These are phyloP conservation scores for Phialophora tarda DNA, from an alignment of 2,329 filamentous ascomycete species.

Conservation along the genomic window DNA sequence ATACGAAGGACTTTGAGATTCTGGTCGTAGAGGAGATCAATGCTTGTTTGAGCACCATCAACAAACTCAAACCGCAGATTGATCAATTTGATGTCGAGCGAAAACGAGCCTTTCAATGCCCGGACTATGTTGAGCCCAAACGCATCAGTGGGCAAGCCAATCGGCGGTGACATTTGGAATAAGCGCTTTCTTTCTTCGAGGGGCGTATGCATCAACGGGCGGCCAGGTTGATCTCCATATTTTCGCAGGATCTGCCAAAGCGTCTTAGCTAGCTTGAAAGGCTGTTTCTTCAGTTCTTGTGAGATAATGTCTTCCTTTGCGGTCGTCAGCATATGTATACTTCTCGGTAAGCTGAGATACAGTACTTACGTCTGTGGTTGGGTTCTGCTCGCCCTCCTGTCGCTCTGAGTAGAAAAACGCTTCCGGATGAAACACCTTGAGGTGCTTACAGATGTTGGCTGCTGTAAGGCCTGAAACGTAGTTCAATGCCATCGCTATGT, in stretches of 20 bases:
- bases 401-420: conserved; percentile 21
- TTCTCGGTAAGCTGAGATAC: background rate
- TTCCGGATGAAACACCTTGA: conserved; percentile 10
- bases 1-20: conserved; percentile 29
- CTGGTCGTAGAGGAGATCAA: conserved; percentile 35
- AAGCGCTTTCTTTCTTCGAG: conserved; percentile 27
- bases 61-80: conserved; percentile 33
- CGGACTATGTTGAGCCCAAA: conserved; percentile 35
- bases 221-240: background rate
- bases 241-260: conserved; percentile 26
- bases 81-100: conserved; percentile 29
- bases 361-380: conserved; percentile 7
- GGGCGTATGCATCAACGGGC: conserved; percentile 17
- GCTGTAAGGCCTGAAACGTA: conserved; percentile 27
- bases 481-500: conserved; percentile 29
- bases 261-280: conserved; percentile 15
- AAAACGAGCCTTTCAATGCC: conserved; percentile 35
- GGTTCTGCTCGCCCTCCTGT: conserved; percentile 2
- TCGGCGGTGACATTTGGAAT: conserved; percentile 25
- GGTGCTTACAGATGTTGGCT: conserved; percentile 32
- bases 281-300: conserved; percentile 13
- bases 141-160: conserved; percentile 7
- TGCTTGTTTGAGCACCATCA: conserved; percentile 27
- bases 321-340: background rate
- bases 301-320: conserved; percentile 20